Base-by-base conservation (phyloP, 108 stramenopile species). In the Bacterosira constricta region DNA sequence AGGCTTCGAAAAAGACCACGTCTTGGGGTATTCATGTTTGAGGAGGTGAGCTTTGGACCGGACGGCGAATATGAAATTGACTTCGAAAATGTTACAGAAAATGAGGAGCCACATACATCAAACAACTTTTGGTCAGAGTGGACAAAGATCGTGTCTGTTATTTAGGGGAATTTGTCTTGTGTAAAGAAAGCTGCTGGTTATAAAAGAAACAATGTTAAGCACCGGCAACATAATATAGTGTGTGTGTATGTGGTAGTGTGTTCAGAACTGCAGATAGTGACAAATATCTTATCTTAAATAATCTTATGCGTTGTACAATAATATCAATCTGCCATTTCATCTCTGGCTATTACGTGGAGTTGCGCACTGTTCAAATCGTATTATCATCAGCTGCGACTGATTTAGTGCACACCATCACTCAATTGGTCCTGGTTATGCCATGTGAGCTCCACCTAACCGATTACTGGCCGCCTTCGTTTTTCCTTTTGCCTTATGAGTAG, bases 121-220 rank as follows among this genome's bases (percentile, higher is more conserved):
- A 56, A 36, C 21, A 60, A 57, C 45, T 79, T 66, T 54, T 72
- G 78, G 78, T 37, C 70, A 4, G 78, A 79, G 35, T 79, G 78
- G 78, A 35, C 64, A 29, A 79, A 79, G 56, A 63, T 79, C 9
- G 77, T 79, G 7, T 79, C 77, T 18, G 77, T 79, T 11, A 79
- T 79, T 41, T 79, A 61, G 54, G 54, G 32, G 54, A 17, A 44
- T 2, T n/a, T 44, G 17, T 13, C 17, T 44, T 2, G 2, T 44
- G 42, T 44, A 4, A 4, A 44, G 42, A 4, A 2, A 1, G 42
- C 42, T n/a, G 17, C n/a, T 44, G 17, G 2, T 44, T n/a, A 44
- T 44, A 13, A 2, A 44, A 17, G 42, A 4, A 17, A 44, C n/a
- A n/a, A n/a, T n/a, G n/a, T n/a, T n/a, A n/a, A n/a, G n/a, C n/a